Evolutionary conservation across 495 filamentous ascomycete genomes (phyloP).

Genomic region (Lasiosphaeria hispida): DNA sequence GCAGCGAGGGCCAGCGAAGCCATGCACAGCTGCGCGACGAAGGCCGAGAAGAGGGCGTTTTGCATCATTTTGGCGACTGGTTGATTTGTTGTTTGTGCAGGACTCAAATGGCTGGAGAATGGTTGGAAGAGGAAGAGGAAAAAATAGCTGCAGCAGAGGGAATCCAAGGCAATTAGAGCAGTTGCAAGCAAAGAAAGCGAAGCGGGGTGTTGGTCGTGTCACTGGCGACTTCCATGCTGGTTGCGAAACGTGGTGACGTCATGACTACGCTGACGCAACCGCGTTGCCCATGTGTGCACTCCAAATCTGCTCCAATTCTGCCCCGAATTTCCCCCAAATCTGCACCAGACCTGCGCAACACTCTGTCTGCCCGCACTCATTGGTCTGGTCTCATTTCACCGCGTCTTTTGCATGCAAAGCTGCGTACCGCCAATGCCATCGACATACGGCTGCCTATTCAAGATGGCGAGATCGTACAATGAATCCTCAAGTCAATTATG

Average conservation of each 20-base stretch:
- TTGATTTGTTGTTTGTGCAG: not conserved
- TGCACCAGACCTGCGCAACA: too few relatives aligned
- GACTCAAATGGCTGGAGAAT: not conserved
- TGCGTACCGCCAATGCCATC: too few relatives aligned
- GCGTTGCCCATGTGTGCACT: not conserved
- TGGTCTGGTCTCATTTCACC: too few relatives aligned
- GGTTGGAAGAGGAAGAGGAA: not conserved
- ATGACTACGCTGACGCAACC: not conserved
- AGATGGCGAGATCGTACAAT: too few relatives aligned
- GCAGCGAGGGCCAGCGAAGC: conserved; percentile 40
- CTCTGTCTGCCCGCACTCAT: too few relatives aligned
- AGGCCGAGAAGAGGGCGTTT: conserved; percentile 26
- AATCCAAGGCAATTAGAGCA: too few relatives aligned
- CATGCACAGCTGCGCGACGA: conserved; percentile 44
- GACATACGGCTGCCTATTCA: too few relatives aligned
- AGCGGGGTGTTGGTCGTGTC: not conserved
- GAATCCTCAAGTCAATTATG: too few relatives aligned
- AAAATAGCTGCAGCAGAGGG: not conserved
- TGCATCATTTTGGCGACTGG: conserved; percentile 20
- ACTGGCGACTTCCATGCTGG: not conserved
- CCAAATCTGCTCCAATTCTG: too few relatives aligned
- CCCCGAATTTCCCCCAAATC: too few relatives aligned
- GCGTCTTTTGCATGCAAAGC: too few relatives aligned
- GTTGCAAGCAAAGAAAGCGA: not conserved
- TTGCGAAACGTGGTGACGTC: not conserved